Evolutionary conservation across 192 early-diverging fungal genomes (phyloP), one percentile per base, ranked within the genome.

Genomic region (Podila horticola): DNA sequence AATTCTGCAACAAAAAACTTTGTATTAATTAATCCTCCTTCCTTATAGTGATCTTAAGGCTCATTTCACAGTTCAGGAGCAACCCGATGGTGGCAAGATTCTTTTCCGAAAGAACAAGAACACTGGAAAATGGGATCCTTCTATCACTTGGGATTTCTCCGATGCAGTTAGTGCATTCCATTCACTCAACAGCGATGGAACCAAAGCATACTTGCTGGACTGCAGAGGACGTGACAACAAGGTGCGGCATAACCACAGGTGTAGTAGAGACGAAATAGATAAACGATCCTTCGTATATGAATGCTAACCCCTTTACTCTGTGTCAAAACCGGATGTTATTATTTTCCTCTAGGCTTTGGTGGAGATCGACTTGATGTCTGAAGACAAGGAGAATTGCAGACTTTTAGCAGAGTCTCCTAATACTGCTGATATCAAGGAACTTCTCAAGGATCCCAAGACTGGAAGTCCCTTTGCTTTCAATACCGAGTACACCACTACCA

Each of bases 181-280:
- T 60, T 69, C 67, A 7, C 58, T 69, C 57, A 60, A 9, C 57
- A 59, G 11, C 2, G 67, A 69, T 38, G 67, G 55, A 60, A 69
- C 67, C 33, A 69, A 69, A 45, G 67, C 57, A 10, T 69, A 69
- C 67, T 48, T 69, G 36, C 57, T 69, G 52, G 67, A 69, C 20
- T 60, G 67, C 28, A 15, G 57, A 48, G 67, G 67, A 49, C 67
- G 67, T 41, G 26, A 69, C 57, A 69, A 69, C 57, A 45, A 67
- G 30, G 66, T 67, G 28, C n/a, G 19, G 64, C 19, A 28, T 20
- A 55, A 28, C 13, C 29, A 66, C 12, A 45, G 2, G 17, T 30
- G 3, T 30, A 17, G 5, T 48, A 7, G 49, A 19, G 28, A 13
- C 13, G 24, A 28, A 52, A 33, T n/a, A 5, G 0, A 34, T 10